These are phyloP conservation scores for Lasiosphaeris hirsuta DNA, from an alignment of 495 filamentous ascomycete genomes.

Conservation along the genomic window DNA sequence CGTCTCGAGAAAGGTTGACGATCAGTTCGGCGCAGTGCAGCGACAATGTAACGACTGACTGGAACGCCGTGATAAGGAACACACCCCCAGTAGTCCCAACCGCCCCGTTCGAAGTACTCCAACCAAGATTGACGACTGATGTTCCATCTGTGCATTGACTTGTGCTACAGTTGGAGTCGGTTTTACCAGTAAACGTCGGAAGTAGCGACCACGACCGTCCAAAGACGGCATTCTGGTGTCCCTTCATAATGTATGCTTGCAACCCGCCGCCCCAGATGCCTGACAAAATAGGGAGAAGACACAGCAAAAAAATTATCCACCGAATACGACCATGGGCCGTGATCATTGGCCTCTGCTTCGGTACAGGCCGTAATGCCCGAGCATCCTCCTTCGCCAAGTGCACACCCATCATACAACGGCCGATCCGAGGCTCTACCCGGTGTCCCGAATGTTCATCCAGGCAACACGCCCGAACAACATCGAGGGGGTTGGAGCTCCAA, in stretches of 20 bases:
- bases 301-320: slow-evolving; percentile 26
- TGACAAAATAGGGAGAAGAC: slow-evolving; percentile 25
- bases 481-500: slow-evolving; percentile 39
- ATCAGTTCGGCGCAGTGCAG: slow-evolving; percentile 47
- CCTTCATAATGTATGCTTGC: slow-evolving; percentile 23
- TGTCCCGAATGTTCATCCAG: slow-evolving; percentile 20
- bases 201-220: slow-evolving; percentile 30
- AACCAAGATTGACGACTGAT: slow-evolving; percentile 30
- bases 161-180: slow-evolving; percentile 22
- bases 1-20: slow-evolving; percentile 46
- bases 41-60: slow-evolving; percentile 36
- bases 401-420: slow-evolving; percentile 34
- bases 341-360: slow-evolving; percentile 29
- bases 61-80: slow-evolving; percentile 31
- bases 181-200: slow-evolving; percentile 24
- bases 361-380: slow-evolving; percentile 25
- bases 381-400: slow-evolving; percentile 26
- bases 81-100: slow-evolving; percentile 25
- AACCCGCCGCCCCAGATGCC: slow-evolving; percentile 28
- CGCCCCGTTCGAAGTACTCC: slow-evolving; percentile 19
- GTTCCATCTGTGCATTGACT: slow-evolving; percentile 34
- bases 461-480: slow-evolving; percentile 25
- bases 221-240: slow-evolving; percentile 23
- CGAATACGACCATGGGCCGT: slow-evolving; percentile 26
- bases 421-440: slow-evolving; percentile 18